Evolutionary conservation across 345 rosid genomes (phyloP), one percentile per base, ranked within the genome.

Genomic region (Hibiscus trionum): DNA sequence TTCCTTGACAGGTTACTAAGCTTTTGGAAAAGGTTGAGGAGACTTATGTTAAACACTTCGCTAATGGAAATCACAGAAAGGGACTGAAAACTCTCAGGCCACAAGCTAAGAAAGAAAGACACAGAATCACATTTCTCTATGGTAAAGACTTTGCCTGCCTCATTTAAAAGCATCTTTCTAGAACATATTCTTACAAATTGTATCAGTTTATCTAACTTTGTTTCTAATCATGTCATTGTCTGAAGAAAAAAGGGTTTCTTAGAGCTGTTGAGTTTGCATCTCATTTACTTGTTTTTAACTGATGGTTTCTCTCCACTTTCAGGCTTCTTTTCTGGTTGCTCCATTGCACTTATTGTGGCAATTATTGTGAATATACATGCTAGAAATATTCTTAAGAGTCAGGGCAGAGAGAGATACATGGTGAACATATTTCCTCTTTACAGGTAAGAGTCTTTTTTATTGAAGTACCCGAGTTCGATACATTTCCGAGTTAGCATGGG

Each of bases 401-500:
- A 76, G n/a, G 96, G 88, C 1, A 31, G 84, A 3, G 76, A 76
- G 33, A 68, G 69, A 61, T 93, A 88, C 61, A 93, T 93, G 98
- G 87, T 81, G 26, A 93, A 83, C 75, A 82, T 90, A 44, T 93
- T 93, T 66, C 98, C 96, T 26, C 91, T 93, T n/a, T 61, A 46
- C 70, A 66, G 70, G 70, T 66, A 46, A 7, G 24, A 8, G 6
- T 24, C 70, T 7, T 9, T 9, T 55, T 39, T 17, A 37, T 7
- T 63, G 16, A 52, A n/a, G 21, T 52, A 52, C n/a, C 57, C 19
- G 1, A n/a, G 57, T 52, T 44, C 47, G 12, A 44, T 10, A 44
- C 47, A 44, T 44, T 39, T 39, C 1, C 11, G 44, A 39, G 44
- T 39, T 39, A 39, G 44, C 44, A 39, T 39, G 8, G 44, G 10